A percentile compares a stretch with the other conserved stretches of the same genome.
Evolutionary conservation across 192 early-diverging fungal genomes (phyloP).

Genomic region (Backusella mclennaniae): DNA sequence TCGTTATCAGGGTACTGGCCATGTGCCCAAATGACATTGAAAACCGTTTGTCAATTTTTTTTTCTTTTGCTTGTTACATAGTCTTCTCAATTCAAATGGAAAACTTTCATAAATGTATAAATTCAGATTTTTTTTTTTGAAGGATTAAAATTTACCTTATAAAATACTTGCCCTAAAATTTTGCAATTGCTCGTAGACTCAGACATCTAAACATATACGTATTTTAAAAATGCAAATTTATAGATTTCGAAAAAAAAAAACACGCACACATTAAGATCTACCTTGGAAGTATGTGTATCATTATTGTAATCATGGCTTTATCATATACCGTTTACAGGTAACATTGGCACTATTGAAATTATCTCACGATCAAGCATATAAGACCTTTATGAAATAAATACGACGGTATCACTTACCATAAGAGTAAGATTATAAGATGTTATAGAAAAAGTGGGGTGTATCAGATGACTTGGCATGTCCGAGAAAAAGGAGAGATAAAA

Average conservation of each 20-base stretch:
- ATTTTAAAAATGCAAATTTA: background rate
- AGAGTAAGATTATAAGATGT: slow-evolving; percentile 6
- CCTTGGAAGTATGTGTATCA: background rate
- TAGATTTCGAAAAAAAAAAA: background rate
- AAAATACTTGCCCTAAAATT: background rate
- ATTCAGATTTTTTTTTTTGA: background rate
- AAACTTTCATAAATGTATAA: background rate
- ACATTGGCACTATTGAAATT: background rate
- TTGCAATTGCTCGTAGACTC: background rate
- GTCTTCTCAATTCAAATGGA: background rate
- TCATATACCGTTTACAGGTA: background rate
- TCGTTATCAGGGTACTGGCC: background rate
- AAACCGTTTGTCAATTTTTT: background rate
- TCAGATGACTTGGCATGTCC: background rate
- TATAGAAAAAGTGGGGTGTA: background rate
- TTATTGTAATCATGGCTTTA: background rate
- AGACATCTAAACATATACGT: background rate
- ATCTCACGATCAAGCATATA: background rate
- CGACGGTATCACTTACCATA: background rate
- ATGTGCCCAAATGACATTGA: background rate
- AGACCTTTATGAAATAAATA: background rate
- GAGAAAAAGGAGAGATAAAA: background rate
- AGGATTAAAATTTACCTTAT: background rate
- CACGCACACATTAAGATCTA: background rate
- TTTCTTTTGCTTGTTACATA: background rate